Percentiles rank a stretch among this genome's conserved stretches.
These are phyloP conservation scores for Phaeoacremonium minimum DNA, from an alignment of 2,329 filamentous ascomycete genomes.

Conservation along the genomic window DNA sequence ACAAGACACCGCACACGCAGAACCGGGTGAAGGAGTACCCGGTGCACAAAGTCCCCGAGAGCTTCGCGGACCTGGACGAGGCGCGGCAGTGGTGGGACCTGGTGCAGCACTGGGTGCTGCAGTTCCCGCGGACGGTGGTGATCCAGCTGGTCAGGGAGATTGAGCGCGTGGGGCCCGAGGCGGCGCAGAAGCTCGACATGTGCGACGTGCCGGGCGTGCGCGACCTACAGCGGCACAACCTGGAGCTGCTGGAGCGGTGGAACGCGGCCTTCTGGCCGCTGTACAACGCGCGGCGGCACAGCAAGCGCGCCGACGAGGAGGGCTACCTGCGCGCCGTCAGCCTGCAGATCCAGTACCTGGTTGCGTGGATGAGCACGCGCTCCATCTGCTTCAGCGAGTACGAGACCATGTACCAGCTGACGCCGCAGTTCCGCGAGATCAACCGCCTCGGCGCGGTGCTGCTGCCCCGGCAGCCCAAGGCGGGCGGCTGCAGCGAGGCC, in stretches of 20 bases:
- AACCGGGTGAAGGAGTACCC: background rate
- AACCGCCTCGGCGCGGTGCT: constrained; percentile 30
- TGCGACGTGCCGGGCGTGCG: constrained; percentile 10
- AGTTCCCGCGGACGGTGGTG: constrained; percentile 15
- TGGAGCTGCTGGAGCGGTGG: constrained; percentile 35
- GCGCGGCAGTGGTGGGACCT: constrained; percentile 22
- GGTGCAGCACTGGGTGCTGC: constrained; percentile 19
- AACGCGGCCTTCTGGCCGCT: constrained; percentile 29
- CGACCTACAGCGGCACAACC: constrained; percentile 18
- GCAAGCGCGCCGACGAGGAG: constrained; percentile 8
- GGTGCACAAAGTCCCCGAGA: constrained; percentile 11
- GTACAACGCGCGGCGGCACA: constrained; percentile 18
- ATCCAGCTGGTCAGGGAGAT: constrained; percentile 10
- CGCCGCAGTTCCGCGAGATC: constrained; percentile 36
- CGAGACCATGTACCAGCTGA: constrained; percentile 29
- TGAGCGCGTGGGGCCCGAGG: background rate
- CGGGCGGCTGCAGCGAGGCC: constrained; percentile 20
- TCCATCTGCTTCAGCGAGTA: constrained; percentile 31
- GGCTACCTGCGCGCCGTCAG: constrained; percentile 31
- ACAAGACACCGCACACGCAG: constrained; percentile 4
- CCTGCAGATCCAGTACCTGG: constrained; percentile 36
- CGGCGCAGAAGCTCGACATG: constrained; percentile 10
- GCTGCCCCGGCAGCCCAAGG: constrained; percentile 18
- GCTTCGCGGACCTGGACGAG: constrained; percentile 16
- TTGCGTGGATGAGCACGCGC: constrained; percentile 31